Conservation (phyloP, 371 early-diverging fungal genomes). For the Coemansia linderi region DNA sequence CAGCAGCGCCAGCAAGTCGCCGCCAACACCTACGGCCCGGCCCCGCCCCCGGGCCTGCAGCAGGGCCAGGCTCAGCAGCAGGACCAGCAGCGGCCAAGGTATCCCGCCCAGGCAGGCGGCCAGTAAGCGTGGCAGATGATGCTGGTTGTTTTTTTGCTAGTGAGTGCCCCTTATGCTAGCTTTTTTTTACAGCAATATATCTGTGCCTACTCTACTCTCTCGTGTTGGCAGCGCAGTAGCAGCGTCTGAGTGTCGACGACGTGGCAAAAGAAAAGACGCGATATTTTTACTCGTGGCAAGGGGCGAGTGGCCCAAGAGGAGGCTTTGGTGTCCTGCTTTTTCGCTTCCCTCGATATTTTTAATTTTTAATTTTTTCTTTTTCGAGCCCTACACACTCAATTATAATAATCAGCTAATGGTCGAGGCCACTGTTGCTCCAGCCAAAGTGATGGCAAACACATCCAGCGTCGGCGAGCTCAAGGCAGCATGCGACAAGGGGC, state of each 20-base stretch:
- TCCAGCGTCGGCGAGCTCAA: conserved; percentile 62
- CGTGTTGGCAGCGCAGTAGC: too few relatives aligned
- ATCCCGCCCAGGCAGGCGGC: neutral
- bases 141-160: neutral
- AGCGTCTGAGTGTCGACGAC: too few relatives aligned
- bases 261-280: too few relatives aligned
- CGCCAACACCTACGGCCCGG: conserved; percentile 27
- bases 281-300: neutral
- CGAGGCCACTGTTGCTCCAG: neutral
- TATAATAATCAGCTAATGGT: neutral
- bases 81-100: neutral
- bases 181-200: too few relatives aligned
- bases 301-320: neutral
- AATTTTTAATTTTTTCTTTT: neutral
- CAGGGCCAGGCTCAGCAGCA: conserved; percentile 4
- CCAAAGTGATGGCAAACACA: conserved; percentile 48
- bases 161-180: too few relatives aligned
- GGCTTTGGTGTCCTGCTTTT: neutral
- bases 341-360: neutral
- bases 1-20: conserved; percentile 50
- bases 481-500: conserved; percentile 60
- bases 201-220: too few relatives aligned
- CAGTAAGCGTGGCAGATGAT: neutral
- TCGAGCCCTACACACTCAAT: neutral
- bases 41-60: conserved; percentile 44